Base-by-base conservation (phyloP, 768 basidiomycete genomes). In the Boletus barrowsii region DNA sequence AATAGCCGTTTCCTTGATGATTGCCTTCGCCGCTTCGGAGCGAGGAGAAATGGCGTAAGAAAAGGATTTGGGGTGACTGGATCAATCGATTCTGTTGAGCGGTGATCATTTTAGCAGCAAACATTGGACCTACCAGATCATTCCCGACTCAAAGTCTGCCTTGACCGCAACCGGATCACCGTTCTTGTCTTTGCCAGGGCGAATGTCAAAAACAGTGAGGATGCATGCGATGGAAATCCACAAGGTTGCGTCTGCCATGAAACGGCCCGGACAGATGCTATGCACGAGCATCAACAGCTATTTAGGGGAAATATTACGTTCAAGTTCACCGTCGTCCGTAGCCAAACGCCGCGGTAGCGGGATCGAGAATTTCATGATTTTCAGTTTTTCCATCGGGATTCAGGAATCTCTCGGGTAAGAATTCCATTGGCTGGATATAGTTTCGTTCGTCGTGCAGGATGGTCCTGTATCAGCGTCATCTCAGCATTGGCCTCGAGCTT, bases 241-340 rank as follows among this genome's bases (percentile, higher is more conserved):
- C 41, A 78, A 49, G 24, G 71, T 75, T 0, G 73, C 65, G 24
- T 78, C 74, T 5, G 76, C 78, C 55, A 81, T 69, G 55, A 75
- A 65, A 42, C 71, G 67, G 4, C 79, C 80, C 11, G 79, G 76
- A 49, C 78, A 79, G 6, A 75, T 65, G 10, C 67, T 68, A 10
- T 13, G n/a, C 8, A 33, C 17, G 39, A 10, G 10, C 1, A n/a
- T 65, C 30, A 60, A 15, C 3, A 36, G 33, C 39, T 30, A 32
- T n/a, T 39, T 11, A 37, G 15, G 9, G n/a, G 5, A 3, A 26
- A 42, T 18, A 26, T 1, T 9, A 29, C 26, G 40, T 32, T 48
- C 17, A 17, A 47, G 50, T 26, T 54, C 42, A 69, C 67, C 74
- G 68, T 52, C 71, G 53, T 42, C 75, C 75, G 54, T 73, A 75